Conservation (phyloP, 495 filamentous ascomycete species). For the Aspergillus hancockii region DNA sequence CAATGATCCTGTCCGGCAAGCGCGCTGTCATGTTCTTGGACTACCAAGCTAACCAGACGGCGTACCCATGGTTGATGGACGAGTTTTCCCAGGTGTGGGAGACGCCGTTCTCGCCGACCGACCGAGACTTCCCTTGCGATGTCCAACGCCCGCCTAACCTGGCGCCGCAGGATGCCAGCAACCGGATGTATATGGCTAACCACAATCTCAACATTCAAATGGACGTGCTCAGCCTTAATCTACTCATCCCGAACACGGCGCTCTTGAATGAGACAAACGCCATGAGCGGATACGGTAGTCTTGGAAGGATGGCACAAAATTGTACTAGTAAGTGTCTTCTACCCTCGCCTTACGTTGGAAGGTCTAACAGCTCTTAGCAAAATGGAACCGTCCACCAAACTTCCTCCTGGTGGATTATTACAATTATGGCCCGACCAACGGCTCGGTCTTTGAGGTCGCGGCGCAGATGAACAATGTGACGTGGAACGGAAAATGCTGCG, state of each 20-base stretch:
- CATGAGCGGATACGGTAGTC: constrained; percentile 60
- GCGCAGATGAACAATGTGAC: constrained; percentile 83
- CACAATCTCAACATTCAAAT: constrained; percentile 86
- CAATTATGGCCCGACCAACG: constrained; percentile 66
- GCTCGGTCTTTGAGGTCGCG: constrained; percentile 91
- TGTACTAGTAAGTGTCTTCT: constrained; percentile 58
- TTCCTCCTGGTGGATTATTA: constrained; percentile 92
- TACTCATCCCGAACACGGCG: constrained; percentile 56
- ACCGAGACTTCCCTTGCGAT: constrained; percentile 59
- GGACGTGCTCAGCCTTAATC: constrained; percentile 60
- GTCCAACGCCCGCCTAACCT: constrained; percentile 62
- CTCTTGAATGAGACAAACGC: constrained; percentile 70
- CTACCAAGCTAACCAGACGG: constrained; percentile 79
- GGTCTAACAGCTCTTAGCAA: constrained; percentile 16
- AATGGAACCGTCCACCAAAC: constrained; percentile 76
- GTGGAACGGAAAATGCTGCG: constrained; percentile 76
- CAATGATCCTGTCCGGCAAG: constrained; percentile 71
- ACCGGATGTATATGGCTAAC: constrained; percentile 84
- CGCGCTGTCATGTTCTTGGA: constrained; percentile 71
- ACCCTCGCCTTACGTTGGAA: background rate
- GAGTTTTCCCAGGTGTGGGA: constrained; percentile 70
- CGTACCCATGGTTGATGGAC: constrained; percentile 67
- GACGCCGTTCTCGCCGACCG: constrained; percentile 64
- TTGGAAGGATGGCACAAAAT: constrained; percentile 66
- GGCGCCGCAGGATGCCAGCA: constrained; percentile 46